phyloP scores from a whole-genome alignment of 768 basidiomycete genomes.

The Podaxis sp. region DNA sequence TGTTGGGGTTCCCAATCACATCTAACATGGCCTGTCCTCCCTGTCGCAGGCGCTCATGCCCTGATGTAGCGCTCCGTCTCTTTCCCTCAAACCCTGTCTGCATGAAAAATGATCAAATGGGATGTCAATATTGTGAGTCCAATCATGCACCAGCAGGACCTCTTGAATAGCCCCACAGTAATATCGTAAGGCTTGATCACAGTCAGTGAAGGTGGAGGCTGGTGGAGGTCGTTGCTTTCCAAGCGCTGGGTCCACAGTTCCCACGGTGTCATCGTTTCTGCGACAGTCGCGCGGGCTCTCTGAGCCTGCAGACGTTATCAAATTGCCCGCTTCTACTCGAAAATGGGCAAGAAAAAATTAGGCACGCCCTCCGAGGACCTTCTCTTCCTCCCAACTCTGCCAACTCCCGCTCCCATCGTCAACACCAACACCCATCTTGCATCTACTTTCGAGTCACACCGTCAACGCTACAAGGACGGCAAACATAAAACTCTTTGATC shows the following conservation, averaged over 20 bases:
- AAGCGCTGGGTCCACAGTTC: background rate
- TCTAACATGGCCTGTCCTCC: too few species aligned
- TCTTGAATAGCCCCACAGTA: too few species aligned
- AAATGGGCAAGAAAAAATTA: slow-evolving; percentile 41
- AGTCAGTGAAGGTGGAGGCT: background rate
- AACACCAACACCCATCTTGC: slow-evolving; percentile 89
- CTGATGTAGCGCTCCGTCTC: too few species aligned
- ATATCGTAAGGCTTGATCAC: background rate
- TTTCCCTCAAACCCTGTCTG: too few species aligned
- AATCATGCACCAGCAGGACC: too few species aligned
- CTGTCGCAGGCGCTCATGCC: too few species aligned
- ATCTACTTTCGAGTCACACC: slow-evolving; percentile 68
- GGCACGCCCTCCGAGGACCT: slow-evolving; percentile 35
- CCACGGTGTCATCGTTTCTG: background rate
- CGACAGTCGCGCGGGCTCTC: background rate
- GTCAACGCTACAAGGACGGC: slow-evolving; percentile 53
- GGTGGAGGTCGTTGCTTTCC: slow-evolving; percentile 25
- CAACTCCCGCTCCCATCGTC: slow-evolving; percentile 47
- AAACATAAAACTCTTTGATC: slow-evolving; percentile 60
- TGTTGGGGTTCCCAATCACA: too few species aligned
- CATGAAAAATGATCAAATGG: too few species aligned
- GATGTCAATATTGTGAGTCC: too few species aligned
- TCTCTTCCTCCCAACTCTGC: slow-evolving; percentile 37
- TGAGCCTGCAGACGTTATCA: background rate
- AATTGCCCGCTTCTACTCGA: background rate